These are phyloP conservation scores for Marsdenia floribunda DNA, from an alignment of 257 asterid genomes.

Conservation along the genomic window DNA sequence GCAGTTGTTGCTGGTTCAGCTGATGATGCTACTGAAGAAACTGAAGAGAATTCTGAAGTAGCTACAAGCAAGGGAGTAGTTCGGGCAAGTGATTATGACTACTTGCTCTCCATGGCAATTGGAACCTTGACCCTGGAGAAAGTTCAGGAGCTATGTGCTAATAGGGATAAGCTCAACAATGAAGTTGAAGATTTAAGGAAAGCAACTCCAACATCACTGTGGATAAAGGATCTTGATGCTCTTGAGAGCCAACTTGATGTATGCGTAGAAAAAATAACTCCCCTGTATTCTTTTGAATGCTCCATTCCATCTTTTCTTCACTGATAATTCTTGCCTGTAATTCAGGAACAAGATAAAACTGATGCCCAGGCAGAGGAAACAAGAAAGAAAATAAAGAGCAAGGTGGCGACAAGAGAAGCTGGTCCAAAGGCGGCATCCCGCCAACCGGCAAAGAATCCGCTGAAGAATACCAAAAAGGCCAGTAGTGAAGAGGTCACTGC, in stretches of 20 bases:
- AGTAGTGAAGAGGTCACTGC: slow-evolving; percentile 38
- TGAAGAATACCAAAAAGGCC: slow-evolving; percentile 45
- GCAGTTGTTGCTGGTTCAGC: slow-evolving; percentile 58
- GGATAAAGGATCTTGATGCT: slow-evolving; percentile 76
- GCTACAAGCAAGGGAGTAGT: slow-evolving; percentile 37
- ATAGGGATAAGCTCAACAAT: slow-evolving; percentile 52
- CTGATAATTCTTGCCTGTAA: slow-evolving; percentile 1
- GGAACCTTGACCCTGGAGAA: slow-evolving; percentile 78
- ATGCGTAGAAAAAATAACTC: slow-evolving; percentile 20
- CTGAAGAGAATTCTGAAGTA: slow-evolving; percentile 44
- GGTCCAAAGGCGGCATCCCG: slow-evolving; percentile 21
- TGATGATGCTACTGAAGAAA: slow-evolving; percentile 59
- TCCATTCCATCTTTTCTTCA: neutral
- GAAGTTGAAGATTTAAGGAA: slow-evolving; percentile 66
- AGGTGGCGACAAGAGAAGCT: slow-evolving; percentile 33
- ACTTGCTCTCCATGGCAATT: slow-evolving; percentile 75
- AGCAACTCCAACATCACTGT: slow-evolving; percentile 56
- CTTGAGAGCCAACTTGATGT: slow-evolving; percentile 68
- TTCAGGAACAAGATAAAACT: slow-evolving; percentile 53
- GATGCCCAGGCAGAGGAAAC: slow-evolving; percentile 37
- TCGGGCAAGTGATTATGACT: slow-evolving; percentile 78
- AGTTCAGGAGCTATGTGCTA: slow-evolving; percentile 64
- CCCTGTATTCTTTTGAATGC: neutral
- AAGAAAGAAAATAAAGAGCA: slow-evolving; percentile 29
- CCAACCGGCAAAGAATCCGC: slow-evolving; percentile 42